Conservation (phyloP, 2,329 filamentous ascomycete genomes). For the Cyclaneusma minus region DNA sequence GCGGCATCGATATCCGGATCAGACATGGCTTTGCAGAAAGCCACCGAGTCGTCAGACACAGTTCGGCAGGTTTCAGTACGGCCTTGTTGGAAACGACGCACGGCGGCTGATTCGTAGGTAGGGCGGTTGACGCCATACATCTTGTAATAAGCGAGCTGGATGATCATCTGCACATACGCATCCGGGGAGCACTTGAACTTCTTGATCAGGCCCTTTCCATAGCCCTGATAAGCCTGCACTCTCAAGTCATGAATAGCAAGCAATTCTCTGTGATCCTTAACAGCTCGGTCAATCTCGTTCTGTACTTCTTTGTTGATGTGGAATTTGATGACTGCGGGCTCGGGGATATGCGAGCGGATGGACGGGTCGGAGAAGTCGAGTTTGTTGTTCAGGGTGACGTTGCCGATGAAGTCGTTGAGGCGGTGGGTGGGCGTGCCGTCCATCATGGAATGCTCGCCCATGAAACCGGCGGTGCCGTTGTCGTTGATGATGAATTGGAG, state of each 20-base stretch:
- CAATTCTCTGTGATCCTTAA: conserved; percentile 62
- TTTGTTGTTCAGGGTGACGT: conserved; percentile 85
- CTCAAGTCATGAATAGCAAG: conserved; percentile 82
- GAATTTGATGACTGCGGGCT: conserved; percentile 67
- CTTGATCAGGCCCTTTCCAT: conserved; percentile 97
- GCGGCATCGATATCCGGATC: conserved; percentile 48
- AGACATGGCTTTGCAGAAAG: conserved; percentile 80
- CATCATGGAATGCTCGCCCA: conserved; percentile 99
- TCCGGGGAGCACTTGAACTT: conserved; percentile 98
- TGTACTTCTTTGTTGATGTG: conserved; percentile 59
- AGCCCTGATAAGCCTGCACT: conserved; percentile 91
- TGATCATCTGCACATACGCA: conserved; percentile 96
- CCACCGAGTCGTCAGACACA: conserved; percentile 80
- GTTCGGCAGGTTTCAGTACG: conserved; percentile 91
- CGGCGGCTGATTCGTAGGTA: conserved; percentile 93
- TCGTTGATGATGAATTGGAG: conserved; percentile 97
- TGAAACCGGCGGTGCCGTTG: conserved; percentile 94
- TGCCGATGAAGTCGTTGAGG: conserved; percentile 87
- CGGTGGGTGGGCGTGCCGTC: conserved; percentile 96
- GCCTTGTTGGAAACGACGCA: conserved; percentile 87
- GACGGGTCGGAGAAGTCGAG: conserved; percentile 71
- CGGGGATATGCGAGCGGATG: conserved; percentile 69
- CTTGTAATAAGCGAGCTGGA: conserved; percentile 95
- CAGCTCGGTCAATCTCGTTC: conserved; percentile 63
- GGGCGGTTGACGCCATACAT: conserved; percentile 98